Percentiles rank a stretch among this genome's conserved stretches.
These are phyloP conservation scores for Salvia rosmarinus DNA, from an alignment of 257 asterid genomes.

Conservation along the genomic window DNA sequence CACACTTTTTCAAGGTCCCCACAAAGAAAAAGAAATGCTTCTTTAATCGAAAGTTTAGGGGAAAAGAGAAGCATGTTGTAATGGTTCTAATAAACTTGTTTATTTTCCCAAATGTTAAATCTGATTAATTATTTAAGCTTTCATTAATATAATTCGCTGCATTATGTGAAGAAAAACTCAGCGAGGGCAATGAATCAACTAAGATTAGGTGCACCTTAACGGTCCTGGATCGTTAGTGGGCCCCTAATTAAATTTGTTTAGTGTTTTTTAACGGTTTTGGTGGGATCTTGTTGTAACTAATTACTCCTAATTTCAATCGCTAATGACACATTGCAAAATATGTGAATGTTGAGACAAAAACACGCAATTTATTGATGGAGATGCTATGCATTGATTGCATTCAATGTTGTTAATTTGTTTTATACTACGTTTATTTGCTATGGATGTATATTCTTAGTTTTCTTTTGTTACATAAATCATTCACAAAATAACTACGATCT, in stretches of 20 bases:
- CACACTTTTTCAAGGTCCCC: constrained; percentile 37
- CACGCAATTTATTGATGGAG: background rate
- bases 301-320: background rate
- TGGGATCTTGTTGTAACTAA: constrained; percentile 27
- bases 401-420: background rate
- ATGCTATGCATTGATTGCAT: background rate
- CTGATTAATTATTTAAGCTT: background rate
- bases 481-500: no score
- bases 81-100: constrained; percentile 34
- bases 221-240: constrained; percentile 27
- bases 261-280: constrained; percentile 40
- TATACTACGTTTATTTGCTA: background rate
- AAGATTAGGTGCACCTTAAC: constrained; percentile 49
- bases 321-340: background rate
- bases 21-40: constrained; percentile 1
- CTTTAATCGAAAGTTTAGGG: constrained; percentile 11
- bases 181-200: constrained; percentile 25
- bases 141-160: background rate
- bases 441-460: background rate
- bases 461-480: no score
- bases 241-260: constrained; percentile 17
- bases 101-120: background rate
- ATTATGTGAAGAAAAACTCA: background rate
- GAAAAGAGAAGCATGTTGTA: constrained; percentile 25
- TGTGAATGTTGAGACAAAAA: background rate